Conservation (phyloP, 257 asterid genomes). For the Apocynum venetum region DNA sequence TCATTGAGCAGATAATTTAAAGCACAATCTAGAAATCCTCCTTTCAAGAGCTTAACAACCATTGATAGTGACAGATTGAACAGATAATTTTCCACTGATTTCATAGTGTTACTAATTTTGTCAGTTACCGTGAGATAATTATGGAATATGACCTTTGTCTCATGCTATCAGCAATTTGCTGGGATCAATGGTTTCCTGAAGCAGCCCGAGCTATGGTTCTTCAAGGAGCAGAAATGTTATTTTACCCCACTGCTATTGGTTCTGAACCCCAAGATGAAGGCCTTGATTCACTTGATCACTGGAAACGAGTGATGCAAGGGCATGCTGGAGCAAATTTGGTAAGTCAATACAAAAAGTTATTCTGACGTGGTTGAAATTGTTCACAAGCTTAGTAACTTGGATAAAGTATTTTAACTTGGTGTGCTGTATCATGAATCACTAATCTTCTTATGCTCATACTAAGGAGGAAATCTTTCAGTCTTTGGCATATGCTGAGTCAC, state of each 20-base stretch:
- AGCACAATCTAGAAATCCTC: background rate
- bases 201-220: conserved; percentile 97
- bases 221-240: conserved; percentile 92
- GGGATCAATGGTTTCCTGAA: conserved; percentile 99
- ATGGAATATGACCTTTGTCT: background rate
- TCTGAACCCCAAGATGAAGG: conserved; percentile 96
- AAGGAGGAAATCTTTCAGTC: background rate
- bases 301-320: conserved; percentile 98
- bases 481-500: background rate
- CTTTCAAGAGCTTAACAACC: conserved; percentile 2
- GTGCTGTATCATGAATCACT: background rate
- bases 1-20: background rate
- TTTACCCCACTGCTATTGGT: conserved; percentile 98
- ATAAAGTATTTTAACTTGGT: background rate
- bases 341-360: conserved; percentile 16
- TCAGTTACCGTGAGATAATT: background rate
- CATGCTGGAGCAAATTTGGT: conserved; percentile 98
- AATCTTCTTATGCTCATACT: background rate
- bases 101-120: background rate
- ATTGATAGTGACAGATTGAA: background rate
- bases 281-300: conserved; percentile 92
- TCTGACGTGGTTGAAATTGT: no score
- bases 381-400: background rate
- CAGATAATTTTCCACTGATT: conserved; percentile 1
- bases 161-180: conserved; percentile 70